phyloP scores from a whole-genome alignment of 257 asterid species.

The Coffea eugenioides region DNA sequence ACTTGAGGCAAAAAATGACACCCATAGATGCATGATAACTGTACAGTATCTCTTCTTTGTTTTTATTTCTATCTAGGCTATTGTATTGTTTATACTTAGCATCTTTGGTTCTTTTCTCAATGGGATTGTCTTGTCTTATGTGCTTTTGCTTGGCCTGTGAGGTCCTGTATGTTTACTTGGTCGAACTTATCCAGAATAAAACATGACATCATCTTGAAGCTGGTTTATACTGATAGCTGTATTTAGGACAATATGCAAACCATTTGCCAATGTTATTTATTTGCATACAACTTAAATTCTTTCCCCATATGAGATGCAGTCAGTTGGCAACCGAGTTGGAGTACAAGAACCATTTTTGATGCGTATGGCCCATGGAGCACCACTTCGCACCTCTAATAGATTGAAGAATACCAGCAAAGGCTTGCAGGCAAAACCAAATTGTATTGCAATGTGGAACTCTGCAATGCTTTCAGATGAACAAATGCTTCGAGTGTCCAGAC shows the following conservation, averaged over 20 bases:
- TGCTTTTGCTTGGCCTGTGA: background rate
- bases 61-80: background rate
- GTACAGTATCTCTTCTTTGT: background rate
- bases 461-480: constrained; percentile 70
- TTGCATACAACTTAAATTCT: constrained; percentile 4
- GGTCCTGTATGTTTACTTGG: no score
- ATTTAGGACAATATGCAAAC: background rate
- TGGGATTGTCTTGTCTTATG: background rate
- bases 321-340: constrained; percentile 95
- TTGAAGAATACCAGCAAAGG: constrained; percentile 51
- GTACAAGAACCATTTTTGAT: constrained; percentile 92
- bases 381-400: constrained; percentile 49
- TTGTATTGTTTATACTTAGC: no score
- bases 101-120: background rate
- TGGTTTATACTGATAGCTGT: background rate
- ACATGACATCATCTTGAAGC: background rate
- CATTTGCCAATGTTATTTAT: background rate
- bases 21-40: background rate
- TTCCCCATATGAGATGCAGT: constrained; percentile 48
- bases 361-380: constrained; percentile 99
- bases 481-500: constrained; percentile 79
- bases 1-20: background rate
- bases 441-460: constrained; percentile 36
- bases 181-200: background rate
- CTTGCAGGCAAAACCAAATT: constrained; percentile 46